Evolutionary conservation across 2,329 filamentous ascomycete genomes (phyloP), one percentile per base, ranked within the genome.

Genomic region (Acrocalymma vagum): DNA sequence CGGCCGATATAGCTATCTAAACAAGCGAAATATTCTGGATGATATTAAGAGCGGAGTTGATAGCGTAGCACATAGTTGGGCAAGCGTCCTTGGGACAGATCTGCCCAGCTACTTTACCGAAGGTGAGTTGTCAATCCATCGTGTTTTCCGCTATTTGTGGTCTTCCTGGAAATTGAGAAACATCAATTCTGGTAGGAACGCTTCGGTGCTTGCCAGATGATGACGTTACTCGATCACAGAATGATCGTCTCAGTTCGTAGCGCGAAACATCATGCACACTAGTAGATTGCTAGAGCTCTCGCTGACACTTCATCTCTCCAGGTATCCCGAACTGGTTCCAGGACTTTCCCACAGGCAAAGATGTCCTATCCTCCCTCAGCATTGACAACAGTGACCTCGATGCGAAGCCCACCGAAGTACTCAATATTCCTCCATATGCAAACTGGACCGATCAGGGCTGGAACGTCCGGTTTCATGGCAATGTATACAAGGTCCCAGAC

Each of bases 371-470:
- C 51, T 81, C 79, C 23, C 73, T 88, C 5, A 82, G 80, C 2
- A 73, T 90, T 22, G 73, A 76, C 37, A 78, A 82, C 43, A 68
- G 71, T 21, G 80, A 86, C 36, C 63, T 90, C 24, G 77, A 71
- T 31, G 83, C 85, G 2, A 72, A 78, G 40, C 87, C 87, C 0
- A 89, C 86, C 0, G 79, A 88, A 48, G 86, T 87, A 4, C 69
- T 90, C 45, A 90, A 90, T 50, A 63, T 90, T 7, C 86, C 86
- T 9, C 75, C 74, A 3, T 76, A 76, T 9, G 88, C 78, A n/a
- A 92, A 92, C 51, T 92, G 86, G 83, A 91, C 88, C 1, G 76
- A 84, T n/a, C 70, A 83, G 42, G 86, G 86, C 22, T 92, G 88
- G 88, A 89, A 85, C 48, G 78, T 91, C 3, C 79, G 87, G 18